Percentiles rank a stretch among this genome's conserved stretches.
Evolutionary conservation across 164 flowering plant species (phyloP).

Genomic region (Magnolia changhungtana): DNA sequence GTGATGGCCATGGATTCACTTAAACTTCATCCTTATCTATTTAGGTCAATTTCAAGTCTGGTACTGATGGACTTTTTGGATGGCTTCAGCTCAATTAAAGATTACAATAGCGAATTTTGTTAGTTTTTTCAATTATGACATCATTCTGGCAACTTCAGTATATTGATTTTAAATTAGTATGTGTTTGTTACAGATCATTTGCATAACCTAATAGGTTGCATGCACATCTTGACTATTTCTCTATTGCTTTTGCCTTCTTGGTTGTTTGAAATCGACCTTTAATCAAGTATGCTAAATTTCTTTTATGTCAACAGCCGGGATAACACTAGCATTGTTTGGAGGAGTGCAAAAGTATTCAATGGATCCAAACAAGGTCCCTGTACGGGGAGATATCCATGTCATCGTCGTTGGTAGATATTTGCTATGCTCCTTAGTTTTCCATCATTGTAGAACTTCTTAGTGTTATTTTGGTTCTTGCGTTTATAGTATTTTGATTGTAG

Average conservation of each 20-base stretch:
- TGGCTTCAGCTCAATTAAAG: background rate
- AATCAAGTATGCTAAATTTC: background rate
- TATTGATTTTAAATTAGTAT: background rate
- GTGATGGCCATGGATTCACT: too few relatives aligned
- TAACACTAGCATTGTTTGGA: conserved; percentile 83
- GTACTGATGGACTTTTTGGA: background rate
- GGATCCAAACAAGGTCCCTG: conserved; percentile 95
- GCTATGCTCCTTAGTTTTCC: background rate
- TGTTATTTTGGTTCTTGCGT: background rate
- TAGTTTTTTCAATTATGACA: background rate
- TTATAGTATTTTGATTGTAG: background rate
- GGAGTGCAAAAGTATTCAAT: conserved; percentile 86
- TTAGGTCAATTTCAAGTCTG: background rate
- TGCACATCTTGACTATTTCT: background rate
- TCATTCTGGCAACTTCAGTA: background rate
- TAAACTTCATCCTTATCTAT: background rate
- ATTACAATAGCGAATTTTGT: background rate
- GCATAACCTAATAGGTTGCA: background rate
- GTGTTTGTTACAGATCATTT: background rate
- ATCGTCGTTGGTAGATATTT: conserved; percentile 79
- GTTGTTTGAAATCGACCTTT: background rate
- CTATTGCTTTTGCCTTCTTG: background rate
- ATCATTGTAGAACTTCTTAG: background rate
- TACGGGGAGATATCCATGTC: conserved; percentile 97
- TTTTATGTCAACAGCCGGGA: conserved; percentile 60